Conservation (phyloP, 2,329 filamentous ascomycete species). For the Fusarium sterilihyphosum region DNA sequence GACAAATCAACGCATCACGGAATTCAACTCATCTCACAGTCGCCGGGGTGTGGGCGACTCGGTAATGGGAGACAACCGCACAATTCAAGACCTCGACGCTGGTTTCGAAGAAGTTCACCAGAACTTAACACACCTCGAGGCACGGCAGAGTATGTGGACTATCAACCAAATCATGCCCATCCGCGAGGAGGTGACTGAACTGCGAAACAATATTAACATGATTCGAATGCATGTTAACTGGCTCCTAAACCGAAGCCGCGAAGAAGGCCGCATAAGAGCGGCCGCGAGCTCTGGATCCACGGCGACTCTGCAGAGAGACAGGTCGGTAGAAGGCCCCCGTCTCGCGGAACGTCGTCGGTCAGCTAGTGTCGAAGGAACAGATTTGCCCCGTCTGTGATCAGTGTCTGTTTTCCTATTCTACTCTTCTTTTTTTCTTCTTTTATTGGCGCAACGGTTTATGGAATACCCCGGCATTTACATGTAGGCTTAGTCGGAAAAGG, state of each 20-base stretch:
- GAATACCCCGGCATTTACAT: slow-evolving; percentile 38
- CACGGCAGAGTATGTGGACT: slow-evolving; percentile 68
- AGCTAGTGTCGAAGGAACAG: slow-evolving; percentile 49
- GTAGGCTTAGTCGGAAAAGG: slow-evolving; percentile 17
- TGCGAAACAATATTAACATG: slow-evolving; percentile 66
- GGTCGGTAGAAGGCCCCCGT: slow-evolving; percentile 40
- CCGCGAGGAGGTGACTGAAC: slow-evolving; percentile 70
- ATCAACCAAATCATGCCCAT: slow-evolving; percentile 70
- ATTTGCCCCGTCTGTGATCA: slow-evolving; percentile 51
- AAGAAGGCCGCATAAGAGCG: slow-evolving; percentile 55
- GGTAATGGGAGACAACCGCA: slow-evolving; percentile 60
- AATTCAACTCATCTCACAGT: slow-evolving; percentile 55
- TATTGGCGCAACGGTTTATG: slow-evolving; percentile 33
- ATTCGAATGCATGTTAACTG: slow-evolving; percentile 69
- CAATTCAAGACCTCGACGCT: slow-evolving; percentile 55
- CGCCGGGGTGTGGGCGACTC: slow-evolving; percentile 49
- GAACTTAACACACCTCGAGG: slow-evolving; percentile 66
- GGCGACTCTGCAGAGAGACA: slow-evolving; percentile 46
- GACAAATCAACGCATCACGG: slow-evolving; percentile 46
- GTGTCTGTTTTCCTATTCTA: neutral
- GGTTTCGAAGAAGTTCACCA: slow-evolving; percentile 66
- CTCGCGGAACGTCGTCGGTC: slow-evolving; percentile 51
- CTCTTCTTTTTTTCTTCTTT: neutral
- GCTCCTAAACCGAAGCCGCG: slow-evolving; percentile 63
- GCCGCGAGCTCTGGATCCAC: slow-evolving; percentile 49